A percentile compares a stretch with the other conserved stretches of the same genome.
These are phyloP conservation scores for Thielaviopsis populi DNA, from an alignment of 2,329 filamentous ascomycete genomes.

Conservation along the genomic window DNA sequence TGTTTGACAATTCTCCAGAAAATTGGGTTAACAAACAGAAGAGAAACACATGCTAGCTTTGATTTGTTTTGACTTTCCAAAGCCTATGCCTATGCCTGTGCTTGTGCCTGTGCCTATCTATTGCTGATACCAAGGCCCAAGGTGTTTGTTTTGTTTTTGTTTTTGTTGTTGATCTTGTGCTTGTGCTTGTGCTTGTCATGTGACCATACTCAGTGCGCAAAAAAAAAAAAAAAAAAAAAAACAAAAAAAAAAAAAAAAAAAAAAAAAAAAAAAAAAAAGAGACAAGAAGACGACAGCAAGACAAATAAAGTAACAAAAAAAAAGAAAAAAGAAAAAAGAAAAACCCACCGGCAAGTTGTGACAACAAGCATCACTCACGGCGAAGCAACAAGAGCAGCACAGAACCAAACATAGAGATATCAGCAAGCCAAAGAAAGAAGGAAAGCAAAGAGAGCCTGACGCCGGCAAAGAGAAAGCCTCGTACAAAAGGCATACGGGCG, in stretches of 20 bases:
- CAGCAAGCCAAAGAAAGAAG: not conserved
- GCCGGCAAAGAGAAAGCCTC: not conserved
- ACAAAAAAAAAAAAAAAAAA: no score
- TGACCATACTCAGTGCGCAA: no score
- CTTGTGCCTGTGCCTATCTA: no score
- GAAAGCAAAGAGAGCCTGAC: no score
- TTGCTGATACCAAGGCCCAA: no score
- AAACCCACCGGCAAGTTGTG: not conserved
- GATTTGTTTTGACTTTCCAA: not conserved
- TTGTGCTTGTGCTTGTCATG: no score
- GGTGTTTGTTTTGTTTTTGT: no score
- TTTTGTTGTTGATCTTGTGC: no score
- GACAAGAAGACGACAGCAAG: not conserved
- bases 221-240: no score
- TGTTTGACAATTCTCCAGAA: not conserved
- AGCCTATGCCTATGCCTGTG: no score
- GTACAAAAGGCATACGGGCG: no score
- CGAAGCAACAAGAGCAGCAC: not conserved
- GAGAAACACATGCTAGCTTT: not conserved
- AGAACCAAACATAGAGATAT: slow-evolving; percentile 1
- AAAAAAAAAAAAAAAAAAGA: slow-evolving; percentile 3
- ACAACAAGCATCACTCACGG: not conserved
- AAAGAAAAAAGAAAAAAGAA: not conserved
- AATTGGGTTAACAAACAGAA: not conserved
- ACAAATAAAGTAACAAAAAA: not conserved